Conservation (phyloP, 2,329 filamentous ascomycete genomes). For the Neurospora sp. region DNA sequence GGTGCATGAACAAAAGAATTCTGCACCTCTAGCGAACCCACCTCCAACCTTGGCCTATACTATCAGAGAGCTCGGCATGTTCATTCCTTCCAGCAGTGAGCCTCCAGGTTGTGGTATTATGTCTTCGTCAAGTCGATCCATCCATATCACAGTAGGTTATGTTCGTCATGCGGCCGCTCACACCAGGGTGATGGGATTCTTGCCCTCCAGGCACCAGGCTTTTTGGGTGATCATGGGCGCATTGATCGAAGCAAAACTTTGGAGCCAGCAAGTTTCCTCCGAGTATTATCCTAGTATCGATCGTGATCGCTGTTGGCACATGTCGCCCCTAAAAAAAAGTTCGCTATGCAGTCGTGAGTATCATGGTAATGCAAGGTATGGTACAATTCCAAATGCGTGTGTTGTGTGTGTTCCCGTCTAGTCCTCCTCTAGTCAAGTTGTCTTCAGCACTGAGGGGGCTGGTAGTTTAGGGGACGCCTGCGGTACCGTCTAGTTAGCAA, state of each 20-base stretch:
- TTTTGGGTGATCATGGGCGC: not conserved
- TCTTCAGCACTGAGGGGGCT: slow-evolving; percentile 44
- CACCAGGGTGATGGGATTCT: not conserved
- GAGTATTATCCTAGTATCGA: not conserved
- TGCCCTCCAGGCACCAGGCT: not conserved
- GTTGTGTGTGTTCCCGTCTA: slow-evolving; percentile 2
- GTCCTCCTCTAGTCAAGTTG: not conserved
- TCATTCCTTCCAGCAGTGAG: not conserved
- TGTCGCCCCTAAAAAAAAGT: not conserved
- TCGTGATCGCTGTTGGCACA: not conserved
- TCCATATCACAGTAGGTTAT: not conserved
- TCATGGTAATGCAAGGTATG: slow-evolving; percentile 19
- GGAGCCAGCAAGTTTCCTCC: not conserved
- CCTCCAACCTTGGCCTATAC: not conserved
- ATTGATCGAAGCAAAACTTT: not conserved
- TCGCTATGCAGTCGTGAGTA: slow-evolving; percentile 21
- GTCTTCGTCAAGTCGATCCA: not conserved
- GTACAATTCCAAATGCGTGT: slow-evolving; percentile 13
- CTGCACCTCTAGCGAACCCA: not conserved
- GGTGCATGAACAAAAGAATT: not conserved
- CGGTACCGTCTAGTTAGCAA: slow-evolving; percentile 4
- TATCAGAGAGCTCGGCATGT: not conserved
- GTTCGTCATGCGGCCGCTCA: not conserved
- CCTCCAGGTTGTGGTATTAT: not conserved
- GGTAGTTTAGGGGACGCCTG: slow-evolving; percentile 78